These are phyloP conservation scores for Entomortierella parvispora DNA, from an alignment of 192 early-diverging fungal species.

Conservation along the genomic window DNA sequence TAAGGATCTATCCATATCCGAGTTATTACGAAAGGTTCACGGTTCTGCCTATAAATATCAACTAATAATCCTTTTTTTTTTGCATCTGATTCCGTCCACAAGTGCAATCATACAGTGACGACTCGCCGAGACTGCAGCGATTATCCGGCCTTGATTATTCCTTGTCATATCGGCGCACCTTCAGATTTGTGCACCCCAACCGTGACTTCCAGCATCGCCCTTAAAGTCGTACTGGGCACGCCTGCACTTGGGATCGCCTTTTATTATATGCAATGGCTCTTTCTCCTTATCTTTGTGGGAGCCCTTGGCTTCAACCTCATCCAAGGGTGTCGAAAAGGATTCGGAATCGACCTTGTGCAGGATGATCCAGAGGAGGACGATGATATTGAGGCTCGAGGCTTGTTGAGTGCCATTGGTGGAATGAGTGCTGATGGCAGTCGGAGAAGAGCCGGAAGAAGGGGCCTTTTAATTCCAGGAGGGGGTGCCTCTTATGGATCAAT, in stretches of 20 bases:
- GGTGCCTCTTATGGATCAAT: conserved; percentile 36
- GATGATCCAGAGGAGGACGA: conserved; percentile 53
- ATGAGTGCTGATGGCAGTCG: conserved; percentile 38
- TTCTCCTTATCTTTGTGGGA: conserved; percentile 53
- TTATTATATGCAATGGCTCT: conserved; percentile 66
- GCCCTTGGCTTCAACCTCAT: conserved; percentile 54
- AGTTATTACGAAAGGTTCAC: not conserved
- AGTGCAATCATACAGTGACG: conserved; percentile 64
- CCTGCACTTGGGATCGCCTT: conserved; percentile 65
- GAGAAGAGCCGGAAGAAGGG: conserved; percentile 27
- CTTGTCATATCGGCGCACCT: conserved; percentile 66
- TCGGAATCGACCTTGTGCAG: conserved; percentile 42
- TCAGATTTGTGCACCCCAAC: conserved; percentile 68
- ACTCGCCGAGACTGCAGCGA: conserved; percentile 56
- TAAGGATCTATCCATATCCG: conserved; percentile 33
- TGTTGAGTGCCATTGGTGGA: conserved; percentile 23
- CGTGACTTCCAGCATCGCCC: conserved; percentile 58
- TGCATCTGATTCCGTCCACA: conserved; percentile 4
- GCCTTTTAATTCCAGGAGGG: conserved; percentile 35
- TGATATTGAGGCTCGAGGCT: conserved; percentile 43
- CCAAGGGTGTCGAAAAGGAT: conserved; percentile 38
- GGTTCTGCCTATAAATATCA: not conserved
- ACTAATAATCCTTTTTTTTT: not conserved
- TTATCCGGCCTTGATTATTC: conserved; percentile 60
- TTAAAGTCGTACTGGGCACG: conserved; percentile 58